Base-by-base conservation (phyloP, 2,329 filamentous ascomycete species). In the Microdochium nivale region DNA sequence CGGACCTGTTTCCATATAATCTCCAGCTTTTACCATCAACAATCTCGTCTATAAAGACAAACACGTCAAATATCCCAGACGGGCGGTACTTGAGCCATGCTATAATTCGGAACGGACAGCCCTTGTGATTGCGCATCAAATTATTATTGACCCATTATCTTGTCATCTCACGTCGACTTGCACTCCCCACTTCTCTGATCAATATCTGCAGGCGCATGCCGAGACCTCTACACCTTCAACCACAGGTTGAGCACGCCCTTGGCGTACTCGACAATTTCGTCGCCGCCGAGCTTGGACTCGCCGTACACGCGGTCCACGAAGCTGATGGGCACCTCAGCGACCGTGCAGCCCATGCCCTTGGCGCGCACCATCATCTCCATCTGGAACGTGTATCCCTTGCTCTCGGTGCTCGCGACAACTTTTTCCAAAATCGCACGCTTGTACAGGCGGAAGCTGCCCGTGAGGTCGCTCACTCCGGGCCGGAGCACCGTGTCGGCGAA, bases 311-410 rank as follows among this genome's bases (percentile, higher is more conserved):
- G 83, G 69, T 99, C 95, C 40, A 97, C 94, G 68, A 99, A 99
- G 24, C 83, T 88, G 60, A 99, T 99, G 13, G 94, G 94, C 55
- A 96, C 92, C 77, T 99, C 94, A 16, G 88, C 89, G 30, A 99
- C 92, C 35, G 85, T 88, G 74, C 83, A 95, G 1, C 94, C 92
- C 88, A 96, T 91, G 16, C 87, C 88, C 81, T 96, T 96, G 32
- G 94, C 94, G 55, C 91, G 80, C 9, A 97, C 92, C 86, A 96
- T 97, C 84, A 99, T 87, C 79, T 96, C 92, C 94, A 99, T 99
- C 82, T 99, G 94, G 78, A 99, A 99, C 40, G 88, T 92, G 70
- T 97, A 99, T 2, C 94, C 94, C 75, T 97, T 96, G 67, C 89
- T 94, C 78, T 96, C 87, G 9, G 90, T 96, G 70, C 81, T 89